phyloP scores from a whole-genome alignment of 345 rosid genomes.

The Anastatica hierochuntica region DNA sequence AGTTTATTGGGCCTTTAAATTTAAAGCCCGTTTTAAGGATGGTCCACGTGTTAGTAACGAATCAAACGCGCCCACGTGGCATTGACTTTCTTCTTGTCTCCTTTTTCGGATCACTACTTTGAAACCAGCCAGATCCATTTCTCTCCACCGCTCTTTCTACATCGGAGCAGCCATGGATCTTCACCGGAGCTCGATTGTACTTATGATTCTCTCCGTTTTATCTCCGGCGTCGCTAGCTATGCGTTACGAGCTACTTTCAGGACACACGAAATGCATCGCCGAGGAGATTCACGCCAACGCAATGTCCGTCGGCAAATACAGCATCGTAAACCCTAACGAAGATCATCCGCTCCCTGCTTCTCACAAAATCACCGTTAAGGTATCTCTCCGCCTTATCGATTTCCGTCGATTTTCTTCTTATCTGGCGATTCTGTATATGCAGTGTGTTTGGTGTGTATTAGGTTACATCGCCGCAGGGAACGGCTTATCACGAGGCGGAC shows the following conservation, averaged over 20 bases:
- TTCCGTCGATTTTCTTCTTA: neutral
- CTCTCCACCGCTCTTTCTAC: neutral
- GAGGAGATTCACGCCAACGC: constrained; percentile 79
- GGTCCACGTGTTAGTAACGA: too few relatives aligned
- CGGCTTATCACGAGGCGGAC: constrained; percentile 57
- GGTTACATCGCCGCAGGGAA: constrained; percentile 86
- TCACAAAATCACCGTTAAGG: constrained; percentile 67
- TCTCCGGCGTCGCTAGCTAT: constrained; percentile 35
- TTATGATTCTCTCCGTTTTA: constrained; percentile 26
- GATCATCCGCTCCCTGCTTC: constrained; percentile 60
- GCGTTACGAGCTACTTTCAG: constrained; percentile 69
- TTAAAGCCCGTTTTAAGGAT: too few relatives aligned
- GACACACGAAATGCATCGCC: constrained; percentile 78
- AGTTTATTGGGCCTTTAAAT: too few relatives aligned
- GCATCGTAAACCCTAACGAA: constrained; percentile 57
- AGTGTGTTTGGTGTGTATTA: constrained; percentile 1
- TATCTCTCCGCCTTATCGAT: too few relatives aligned
- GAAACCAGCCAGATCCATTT: too few relatives aligned
- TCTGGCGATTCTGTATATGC: too few relatives aligned
- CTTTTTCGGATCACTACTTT: constrained; percentile 1
- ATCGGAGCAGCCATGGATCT: constrained; percentile 20
- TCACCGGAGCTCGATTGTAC: constrained; percentile 9
- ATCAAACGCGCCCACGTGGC: constrained; percentile 7
- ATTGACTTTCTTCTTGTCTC: constrained; percentile 11
- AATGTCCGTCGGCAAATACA: constrained; percentile 84